Evolutionary conservation across 2,329 filamentous ascomycete species (phyloP), one percentile per base, ranked within the genome.

Genomic region (Fonsecaea erecta): DNA sequence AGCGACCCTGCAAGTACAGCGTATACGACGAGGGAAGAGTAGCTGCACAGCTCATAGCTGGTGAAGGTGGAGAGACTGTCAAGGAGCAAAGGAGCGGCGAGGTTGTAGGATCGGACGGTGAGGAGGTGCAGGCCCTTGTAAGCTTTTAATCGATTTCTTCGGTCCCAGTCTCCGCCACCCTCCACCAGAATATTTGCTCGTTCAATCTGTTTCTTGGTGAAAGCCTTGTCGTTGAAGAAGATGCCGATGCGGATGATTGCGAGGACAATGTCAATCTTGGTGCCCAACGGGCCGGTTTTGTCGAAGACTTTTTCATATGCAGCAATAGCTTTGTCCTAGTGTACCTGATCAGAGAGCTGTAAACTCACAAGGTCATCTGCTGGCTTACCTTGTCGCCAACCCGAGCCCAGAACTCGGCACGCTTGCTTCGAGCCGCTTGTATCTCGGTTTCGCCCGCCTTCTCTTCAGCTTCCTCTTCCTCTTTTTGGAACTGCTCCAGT

Each of bases 31-130:
- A 99, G 87, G 67, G 88, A 90, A 65, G 93, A 97, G 83, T 99
- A 99, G 71, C 90, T 94, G 88, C 95, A 99, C 56, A 99, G 88
- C 80, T 99, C 95, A 82, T 97, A 97, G 78, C 93, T 97, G 68
- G 95, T 99, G 79, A 99, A 99, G 24, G 95, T 99, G 30, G 94
- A 97, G 71, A 99, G 85, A 75, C 92, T 97, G 83, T 99, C 95
- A 75, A 99, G 92, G 57, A 99, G 89, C 11, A 97, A 86, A 46
- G 95, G 94, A 1, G 95, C 95, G 46, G 93, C 93, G 65, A 92
- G 83, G 77, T 89, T 91, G 84, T 98, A 93, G 67, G 93, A 93
- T 72, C 95, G 93, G 71, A 95, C 87, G 26, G 94, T 98, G 71
- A 99, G 88, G 64, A 97, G 86, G 77, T 98, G 90, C 62, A 99